Evolutionary conservation across 257 asterid genomes (phyloP).

Genomic region (Jaltomata sinuosa): DNA sequence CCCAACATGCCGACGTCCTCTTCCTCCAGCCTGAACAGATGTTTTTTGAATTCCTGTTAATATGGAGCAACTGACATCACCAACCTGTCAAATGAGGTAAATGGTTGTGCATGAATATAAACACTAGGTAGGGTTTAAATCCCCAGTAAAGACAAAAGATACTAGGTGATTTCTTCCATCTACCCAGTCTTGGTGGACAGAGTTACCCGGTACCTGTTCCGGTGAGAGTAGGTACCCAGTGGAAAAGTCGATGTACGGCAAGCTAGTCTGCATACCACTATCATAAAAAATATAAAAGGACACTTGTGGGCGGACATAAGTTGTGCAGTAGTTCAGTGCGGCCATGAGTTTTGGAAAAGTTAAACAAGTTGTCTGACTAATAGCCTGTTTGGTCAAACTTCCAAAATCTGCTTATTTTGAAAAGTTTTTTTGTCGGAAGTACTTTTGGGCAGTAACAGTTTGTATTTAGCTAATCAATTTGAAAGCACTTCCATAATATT

Average conservation of each 20-base stretch:
- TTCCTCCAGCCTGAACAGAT: slow-evolving; percentile 68
- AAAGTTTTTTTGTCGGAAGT: not conserved
- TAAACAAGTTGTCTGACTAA: not conserved
- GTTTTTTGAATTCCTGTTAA: slow-evolving; percentile 6
- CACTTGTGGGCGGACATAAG: not conserved
- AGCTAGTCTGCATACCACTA: not conserved
- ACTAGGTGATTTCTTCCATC: not conserved
- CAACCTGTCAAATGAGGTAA: slow-evolving; percentile 40
- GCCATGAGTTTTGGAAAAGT: not conserved
- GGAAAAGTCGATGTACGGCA: not conserved
- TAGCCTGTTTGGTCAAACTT: not conserved
- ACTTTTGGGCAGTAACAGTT: not conserved
- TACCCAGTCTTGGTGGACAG: not conserved
- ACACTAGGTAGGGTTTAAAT: not conserved
- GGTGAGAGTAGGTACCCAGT: not conserved
- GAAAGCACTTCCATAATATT: not conserved
- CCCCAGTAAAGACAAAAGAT: not conserved
- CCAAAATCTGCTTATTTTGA: not conserved
- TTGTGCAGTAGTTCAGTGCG: not conserved
- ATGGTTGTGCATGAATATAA: not conserved
- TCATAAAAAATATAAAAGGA: not conserved
- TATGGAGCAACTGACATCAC: slow-evolving; percentile 11
- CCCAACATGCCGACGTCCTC: slow-evolving; percentile 94
- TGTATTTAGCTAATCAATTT: not conserved
- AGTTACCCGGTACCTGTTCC: not conserved